Evolutionary conservation across 2,329 filamentous ascomycete species (phyloP).

Genomic region (Trichophyton mentagrophytes): DNA sequence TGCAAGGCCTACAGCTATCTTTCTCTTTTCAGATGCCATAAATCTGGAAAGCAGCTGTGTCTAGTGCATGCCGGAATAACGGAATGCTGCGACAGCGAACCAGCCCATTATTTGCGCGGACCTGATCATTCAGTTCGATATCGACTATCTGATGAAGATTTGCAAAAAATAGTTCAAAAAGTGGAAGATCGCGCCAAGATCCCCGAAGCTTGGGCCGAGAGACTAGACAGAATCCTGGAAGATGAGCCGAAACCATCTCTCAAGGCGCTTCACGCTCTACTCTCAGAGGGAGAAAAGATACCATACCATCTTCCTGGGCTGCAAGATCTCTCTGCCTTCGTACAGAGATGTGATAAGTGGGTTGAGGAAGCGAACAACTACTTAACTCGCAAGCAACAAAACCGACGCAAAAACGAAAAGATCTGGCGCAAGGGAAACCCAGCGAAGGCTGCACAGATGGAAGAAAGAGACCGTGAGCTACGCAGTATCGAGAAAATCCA

Average conservation of each 20-base stretch:
- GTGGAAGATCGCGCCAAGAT: conserved; percentile 74
- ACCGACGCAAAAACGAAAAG: conserved; percentile 87
- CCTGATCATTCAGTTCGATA: conserved; percentile 63
- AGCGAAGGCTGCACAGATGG: conserved; percentile 65
- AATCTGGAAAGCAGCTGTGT: conserved; percentile 69
- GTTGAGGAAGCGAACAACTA: conserved; percentile 94
- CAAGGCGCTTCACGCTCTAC: conserved; percentile 68
- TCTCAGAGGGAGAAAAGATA: conserved; percentile 92
- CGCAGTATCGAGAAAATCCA: conserved; percentile 83
- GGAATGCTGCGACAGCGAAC: conserved; percentile 62
- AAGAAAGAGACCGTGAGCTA: conserved; percentile 70
- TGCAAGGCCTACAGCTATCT: conserved; percentile 90
- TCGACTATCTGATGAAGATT: conserved; percentile 59
- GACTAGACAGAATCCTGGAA: conserved; percentile 71
- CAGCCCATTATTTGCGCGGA: conserved; percentile 55
- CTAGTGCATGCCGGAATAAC: conserved; percentile 66
- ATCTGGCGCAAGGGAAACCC: conserved; percentile 59
- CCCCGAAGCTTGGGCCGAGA: conserved; percentile 81
- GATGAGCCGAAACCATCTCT: conserved; percentile 75
- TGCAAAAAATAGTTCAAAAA: conserved; percentile 56
- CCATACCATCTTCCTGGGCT: conserved; percentile 78
- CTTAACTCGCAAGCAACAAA: conserved; percentile 94
- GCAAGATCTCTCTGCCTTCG: conserved; percentile 70
- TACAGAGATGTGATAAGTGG: conserved; percentile 94
- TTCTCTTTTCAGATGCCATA: conserved; percentile 76